Conservation (phyloP, 1,284 basidiomycete genomes). For the Boletus mariae region DNA sequence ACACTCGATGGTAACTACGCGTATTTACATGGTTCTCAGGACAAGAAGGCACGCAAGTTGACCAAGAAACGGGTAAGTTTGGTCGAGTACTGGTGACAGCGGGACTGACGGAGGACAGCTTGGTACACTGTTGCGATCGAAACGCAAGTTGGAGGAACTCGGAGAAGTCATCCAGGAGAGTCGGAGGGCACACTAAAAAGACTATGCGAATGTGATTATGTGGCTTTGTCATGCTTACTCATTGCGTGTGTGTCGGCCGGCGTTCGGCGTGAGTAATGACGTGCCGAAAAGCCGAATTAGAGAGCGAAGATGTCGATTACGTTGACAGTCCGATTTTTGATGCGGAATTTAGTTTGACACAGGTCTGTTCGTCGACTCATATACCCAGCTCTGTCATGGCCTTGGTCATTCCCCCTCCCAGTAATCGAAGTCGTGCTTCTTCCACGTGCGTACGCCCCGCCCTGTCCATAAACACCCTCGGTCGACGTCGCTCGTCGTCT, state of each 20-base stretch:
- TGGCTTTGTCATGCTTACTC: slow-evolving; percentile 16
- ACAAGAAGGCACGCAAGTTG: slow-evolving; percentile 97
- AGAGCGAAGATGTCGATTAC: slow-evolving; percentile 17
- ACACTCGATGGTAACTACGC: not conserved
- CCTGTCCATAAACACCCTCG: slow-evolving; percentile 50
- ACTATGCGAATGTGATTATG: not conserved
- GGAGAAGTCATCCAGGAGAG: slow-evolving; percentile 87
- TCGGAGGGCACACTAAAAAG: slow-evolving; percentile 66
- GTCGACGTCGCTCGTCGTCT: slow-evolving; percentile 47
- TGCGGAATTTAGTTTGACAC: slow-evolving; percentile 10
- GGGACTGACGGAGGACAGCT: slow-evolving; percentile 50
- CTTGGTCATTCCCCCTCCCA: slow-evolving; percentile 30
- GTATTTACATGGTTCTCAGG: slow-evolving; percentile 44
- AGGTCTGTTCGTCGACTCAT: slow-evolving; percentile 5
- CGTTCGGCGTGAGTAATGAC: not conserved
- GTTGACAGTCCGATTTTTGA: slow-evolving; percentile 24
- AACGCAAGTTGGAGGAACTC: slow-evolving; percentile 97
- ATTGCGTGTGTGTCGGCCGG: not conserved
- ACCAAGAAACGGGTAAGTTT: slow-evolving; percentile 92
- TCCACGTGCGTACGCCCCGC: slow-evolving; percentile 59
- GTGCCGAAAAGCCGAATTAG: slow-evolving; percentile 20
- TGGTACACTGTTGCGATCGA: slow-evolving; percentile 92
- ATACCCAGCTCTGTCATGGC: slow-evolving; percentile 24
- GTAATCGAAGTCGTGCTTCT: slow-evolving; percentile 50
- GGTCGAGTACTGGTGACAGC: no score